Conservation (phyloP, 73 alveolate species). For the Paramecium sonneborni region DNA sequence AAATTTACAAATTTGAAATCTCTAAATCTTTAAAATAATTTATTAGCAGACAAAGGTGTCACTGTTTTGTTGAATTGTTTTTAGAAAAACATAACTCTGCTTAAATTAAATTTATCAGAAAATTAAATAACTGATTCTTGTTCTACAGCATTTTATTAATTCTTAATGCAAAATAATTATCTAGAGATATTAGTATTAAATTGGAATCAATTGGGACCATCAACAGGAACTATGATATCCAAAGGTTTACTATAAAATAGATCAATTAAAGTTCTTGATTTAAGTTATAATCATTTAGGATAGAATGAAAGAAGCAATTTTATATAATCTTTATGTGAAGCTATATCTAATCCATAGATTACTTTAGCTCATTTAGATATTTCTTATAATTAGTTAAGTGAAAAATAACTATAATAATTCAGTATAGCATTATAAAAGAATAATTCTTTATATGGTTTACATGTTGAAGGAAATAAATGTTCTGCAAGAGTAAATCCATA, state of each 20-base stretch:
- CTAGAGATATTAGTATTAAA: neutral
- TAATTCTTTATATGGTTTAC: constrained; percentile 32
- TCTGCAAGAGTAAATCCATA: constrained; percentile 8
- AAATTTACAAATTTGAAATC: neutral
- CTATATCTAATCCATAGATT: neutral
- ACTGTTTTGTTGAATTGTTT: neutral
- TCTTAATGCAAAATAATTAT: neutral
- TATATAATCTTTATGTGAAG: neutral
- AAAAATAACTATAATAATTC: neutral
- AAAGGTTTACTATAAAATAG: neutral
- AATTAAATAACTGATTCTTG: neutral
- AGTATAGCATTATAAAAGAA: neutral
- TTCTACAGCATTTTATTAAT: neutral
- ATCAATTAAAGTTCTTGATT: neutral
- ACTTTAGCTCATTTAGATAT: constrained; percentile 30
- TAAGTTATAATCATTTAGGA: constrained; percentile 46
- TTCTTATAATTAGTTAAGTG: constrained; percentile 33
- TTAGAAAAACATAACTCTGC: neutral
- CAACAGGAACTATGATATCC: neutral
- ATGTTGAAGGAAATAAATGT: constrained; percentile 43
- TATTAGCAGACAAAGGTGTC: neutral
- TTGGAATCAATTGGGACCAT: neutral
- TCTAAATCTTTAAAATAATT: neutral
- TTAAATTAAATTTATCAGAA: neutral
- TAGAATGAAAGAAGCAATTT: constrained; percentile 3